Conservation (phyloP, 2,329 filamentous ascomycete species). For the Talaromyces sp. region DNA sequence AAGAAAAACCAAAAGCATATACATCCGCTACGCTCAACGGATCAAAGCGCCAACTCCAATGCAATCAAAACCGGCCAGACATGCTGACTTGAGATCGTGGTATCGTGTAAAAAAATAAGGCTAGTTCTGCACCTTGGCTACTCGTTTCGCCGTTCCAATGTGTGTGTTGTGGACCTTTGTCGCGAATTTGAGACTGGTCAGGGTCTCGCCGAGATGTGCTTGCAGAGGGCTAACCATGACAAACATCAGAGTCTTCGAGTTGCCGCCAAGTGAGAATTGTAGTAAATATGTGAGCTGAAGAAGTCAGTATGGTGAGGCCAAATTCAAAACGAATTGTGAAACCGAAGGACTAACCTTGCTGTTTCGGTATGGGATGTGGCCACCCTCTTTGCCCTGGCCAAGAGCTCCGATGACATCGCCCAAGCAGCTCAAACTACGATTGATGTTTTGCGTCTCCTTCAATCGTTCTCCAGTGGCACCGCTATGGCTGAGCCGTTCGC, state of each 20-base stretch:
- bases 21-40: neutral
- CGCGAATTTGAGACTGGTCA: conserved; percentile 92
- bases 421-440: conserved; percentile 84
- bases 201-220: conserved; percentile 82
- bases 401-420: conserved; percentile 92
- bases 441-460: conserved; percentile 96
- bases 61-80: conserved; percentile 1
- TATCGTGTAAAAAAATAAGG: conserved; percentile 4
- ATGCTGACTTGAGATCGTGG: conserved; percentile 3
- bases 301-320: conserved; percentile 4
- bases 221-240: conserved; percentile 95
- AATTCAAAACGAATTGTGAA: neutral
- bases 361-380: conserved; percentile 89
- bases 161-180: conserved; percentile 88
- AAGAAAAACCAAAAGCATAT: neutral
- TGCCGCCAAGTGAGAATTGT: conserved; percentile 90
- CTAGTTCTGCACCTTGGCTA: conserved; percentile 8
- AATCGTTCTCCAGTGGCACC: conserved; percentile 79
- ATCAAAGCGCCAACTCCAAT: conserved; percentile 8
- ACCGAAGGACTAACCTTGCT: conserved; percentile 60
- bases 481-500: conserved; percentile 81
- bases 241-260: conserved; percentile 98
- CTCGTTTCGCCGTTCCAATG: conserved; percentile 70
- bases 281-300: conserved; percentile 78
- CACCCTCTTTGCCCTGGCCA: conserved; percentile 69